These are phyloP conservation scores for Crithidia acanthocephali DNA, from an alignment of 208 protist species.

Conservation along the genomic window DNA sequence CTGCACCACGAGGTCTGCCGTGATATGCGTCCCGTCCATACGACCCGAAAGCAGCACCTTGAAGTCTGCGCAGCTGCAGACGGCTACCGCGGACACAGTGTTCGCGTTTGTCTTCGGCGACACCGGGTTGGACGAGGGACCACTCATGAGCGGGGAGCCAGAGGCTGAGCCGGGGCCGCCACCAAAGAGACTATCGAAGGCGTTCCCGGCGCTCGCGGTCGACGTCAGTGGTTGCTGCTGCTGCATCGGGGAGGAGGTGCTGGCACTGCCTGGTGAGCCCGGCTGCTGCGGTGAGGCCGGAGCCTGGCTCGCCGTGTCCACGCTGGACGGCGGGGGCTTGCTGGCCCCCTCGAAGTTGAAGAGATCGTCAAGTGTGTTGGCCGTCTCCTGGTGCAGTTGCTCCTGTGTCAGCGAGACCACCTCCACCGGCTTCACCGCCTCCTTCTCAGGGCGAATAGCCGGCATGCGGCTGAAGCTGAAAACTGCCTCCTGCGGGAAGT, in stretches of 20 bases:
- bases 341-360: conserved; percentile 57
- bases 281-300: conserved; percentile 9
- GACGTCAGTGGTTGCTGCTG: not conserved
- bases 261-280: not conserved
- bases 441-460: conserved; percentile 43
- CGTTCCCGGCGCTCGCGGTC: conserved; percentile 4
- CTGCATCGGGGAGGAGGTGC: not conserved
- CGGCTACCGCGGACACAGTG: conserved; percentile 22
- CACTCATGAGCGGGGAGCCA: conserved; percentile 11
- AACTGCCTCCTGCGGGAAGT: conserved; percentile 74
- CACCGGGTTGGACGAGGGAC: not conserved
- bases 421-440: conserved; percentile 58
- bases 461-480: conserved; percentile 88
- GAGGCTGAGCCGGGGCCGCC: conserved; percentile 2
- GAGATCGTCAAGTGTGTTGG: conserved; percentile 71
- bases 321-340: conserved; percentile 18
- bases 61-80: conserved; percentile 66
- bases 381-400: conserved; percentile 53
- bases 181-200: conserved; percentile 39
- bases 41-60: conserved; percentile 42
- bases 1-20: conserved; percentile 47
- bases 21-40: conserved; percentile 24
- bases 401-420: conserved; percentile 60
- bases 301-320: conserved; percentile 3
- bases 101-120: not conserved